Percentiles rank a stretch among this genome's conserved stretches.
Evolutionary conservation across 2,329 filamentous ascomycete species (phyloP).

Genomic region (Mollisia scopiformis): DNA sequence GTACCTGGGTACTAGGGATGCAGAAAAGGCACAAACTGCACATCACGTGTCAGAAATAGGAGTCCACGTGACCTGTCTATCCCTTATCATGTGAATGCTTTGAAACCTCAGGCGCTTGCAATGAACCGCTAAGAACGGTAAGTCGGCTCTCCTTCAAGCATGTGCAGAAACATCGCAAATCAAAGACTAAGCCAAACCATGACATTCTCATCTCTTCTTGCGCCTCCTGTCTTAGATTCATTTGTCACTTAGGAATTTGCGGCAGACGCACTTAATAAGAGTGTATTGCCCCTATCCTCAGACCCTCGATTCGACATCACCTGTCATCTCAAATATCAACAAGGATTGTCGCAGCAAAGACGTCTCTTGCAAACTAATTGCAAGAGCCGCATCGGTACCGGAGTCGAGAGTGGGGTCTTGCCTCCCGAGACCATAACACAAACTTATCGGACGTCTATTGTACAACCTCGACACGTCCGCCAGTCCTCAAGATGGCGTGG

Average conservation of each 20-base stretch:
- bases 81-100: too few species aligned
- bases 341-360: neutral
- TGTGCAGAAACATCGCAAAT: constrained; percentile 2
- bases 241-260: neutral
- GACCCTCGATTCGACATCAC: too few species aligned
- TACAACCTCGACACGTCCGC: neutral
- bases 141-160: neutral
- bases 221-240: neutral
- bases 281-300: too few species aligned
- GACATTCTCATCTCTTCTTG: constrained; percentile 2
- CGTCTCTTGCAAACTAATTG: neutral
- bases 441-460: neutral
- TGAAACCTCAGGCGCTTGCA: too few species aligned
- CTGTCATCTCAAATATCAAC: neutral
- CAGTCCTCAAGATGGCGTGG: constrained; percentile 67
- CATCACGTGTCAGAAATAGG: neutral
- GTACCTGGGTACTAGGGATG: too few species aligned
- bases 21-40: too few species aligned
- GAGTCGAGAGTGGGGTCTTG: neutral
- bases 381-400: neutral
- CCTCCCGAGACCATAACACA: neutral
- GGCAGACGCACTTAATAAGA: neutral
- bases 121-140: neutral
- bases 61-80: neutral
- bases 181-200: neutral